These are phyloP conservation scores for Selaginella moellendorffii DNA, from an alignment of 75 land plant genomes.

Conservation along the genomic window DNA sequence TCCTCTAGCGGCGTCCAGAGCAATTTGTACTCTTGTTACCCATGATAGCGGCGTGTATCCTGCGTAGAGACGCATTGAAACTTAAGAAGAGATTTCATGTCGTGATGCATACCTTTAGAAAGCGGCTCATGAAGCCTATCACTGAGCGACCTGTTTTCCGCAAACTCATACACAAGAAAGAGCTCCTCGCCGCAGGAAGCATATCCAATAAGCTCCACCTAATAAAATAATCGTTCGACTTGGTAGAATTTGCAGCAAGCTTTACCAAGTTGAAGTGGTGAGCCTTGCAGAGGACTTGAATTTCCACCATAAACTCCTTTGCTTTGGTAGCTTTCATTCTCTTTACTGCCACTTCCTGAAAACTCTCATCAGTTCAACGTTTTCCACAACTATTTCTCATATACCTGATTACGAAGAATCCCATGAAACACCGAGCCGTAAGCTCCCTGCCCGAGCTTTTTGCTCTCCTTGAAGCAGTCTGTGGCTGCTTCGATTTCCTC, in stretches of 20 bases:
- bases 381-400: no score
- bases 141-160: constrained; percentile 60
- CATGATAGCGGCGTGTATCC: constrained; percentile 3
- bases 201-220: constrained; percentile 83
- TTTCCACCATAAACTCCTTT: constrained; percentile 57
- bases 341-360: constrained; percentile 77
- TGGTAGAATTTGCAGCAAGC: no score
- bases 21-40: constrained; percentile 6
- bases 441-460: constrained; percentile 61
- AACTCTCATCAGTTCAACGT: no score
- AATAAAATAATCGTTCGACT: no score
- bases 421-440: constrained; percentile 77
- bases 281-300: constrained; percentile 61
- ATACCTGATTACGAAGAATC: constrained; percentile 50
- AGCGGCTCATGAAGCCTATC: constrained; percentile 70
- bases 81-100: neutral
- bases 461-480: constrained; percentile 57
- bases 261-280: neutral
- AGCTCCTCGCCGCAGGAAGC: constrained; percentile 54
- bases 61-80: no score
- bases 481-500: constrained; percentile 53
- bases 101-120: constrained; percentile 35
- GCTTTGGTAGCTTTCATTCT: constrained; percentile 64
- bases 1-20: constrained; percentile 7
- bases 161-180: constrained; percentile 71